Evolutionary conservation across 1,139 yeast species (phyloP).

Genomic region (Magnusiomyces sp.): DNA sequence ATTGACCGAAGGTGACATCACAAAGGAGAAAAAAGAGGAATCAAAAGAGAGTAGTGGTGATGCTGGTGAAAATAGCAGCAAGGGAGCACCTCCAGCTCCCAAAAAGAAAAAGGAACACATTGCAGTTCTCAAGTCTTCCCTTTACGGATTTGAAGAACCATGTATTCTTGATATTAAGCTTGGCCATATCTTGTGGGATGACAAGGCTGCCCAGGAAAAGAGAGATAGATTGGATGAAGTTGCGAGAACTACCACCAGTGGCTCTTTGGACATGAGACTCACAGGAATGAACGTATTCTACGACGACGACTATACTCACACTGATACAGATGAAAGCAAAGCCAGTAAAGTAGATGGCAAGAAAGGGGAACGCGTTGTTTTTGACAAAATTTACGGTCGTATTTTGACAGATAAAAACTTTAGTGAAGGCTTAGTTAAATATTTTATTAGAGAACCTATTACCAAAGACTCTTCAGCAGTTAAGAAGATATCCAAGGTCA

Average conservation of each 20-base stretch:
- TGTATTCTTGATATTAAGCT: conserved; percentile 75
- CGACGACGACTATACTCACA: no score
- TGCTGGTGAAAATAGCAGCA: conserved; percentile 12
- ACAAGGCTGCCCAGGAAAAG: conserved; percentile 51
- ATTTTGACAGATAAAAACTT: conserved; percentile 40
- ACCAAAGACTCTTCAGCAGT: neutral
- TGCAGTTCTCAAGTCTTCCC: conserved; percentile 9
- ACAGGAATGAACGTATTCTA: conserved; percentile 76
- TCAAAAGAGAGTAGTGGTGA: conserved; percentile 4
- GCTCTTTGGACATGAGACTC: conserved; percentile 61
- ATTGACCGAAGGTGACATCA: conserved; percentile 20
- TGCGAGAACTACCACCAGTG: conserved; percentile 67
- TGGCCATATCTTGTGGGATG: conserved; percentile 65
- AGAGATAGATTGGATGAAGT: conserved; percentile 52
- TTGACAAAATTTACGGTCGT: conserved; percentile 69
- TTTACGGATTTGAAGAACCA: conserved; percentile 50
- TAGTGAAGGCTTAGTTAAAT: conserved; percentile 42
- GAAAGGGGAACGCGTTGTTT: conserved; percentile 35
- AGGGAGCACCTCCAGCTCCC: no score
- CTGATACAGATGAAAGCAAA: conserved; percentile 10
- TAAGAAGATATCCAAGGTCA: neutral
- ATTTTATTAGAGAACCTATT: conserved; percentile 31
- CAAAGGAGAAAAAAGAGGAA: conserved; percentile 3
- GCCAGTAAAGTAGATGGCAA: conserved; percentile 6
- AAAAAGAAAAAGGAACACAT: conserved; percentile 13